These are phyloP conservation scores for Ustilago esculenta DNA, from an alignment of 1,284 basidiomycete species.

Conservation along the genomic window DNA sequence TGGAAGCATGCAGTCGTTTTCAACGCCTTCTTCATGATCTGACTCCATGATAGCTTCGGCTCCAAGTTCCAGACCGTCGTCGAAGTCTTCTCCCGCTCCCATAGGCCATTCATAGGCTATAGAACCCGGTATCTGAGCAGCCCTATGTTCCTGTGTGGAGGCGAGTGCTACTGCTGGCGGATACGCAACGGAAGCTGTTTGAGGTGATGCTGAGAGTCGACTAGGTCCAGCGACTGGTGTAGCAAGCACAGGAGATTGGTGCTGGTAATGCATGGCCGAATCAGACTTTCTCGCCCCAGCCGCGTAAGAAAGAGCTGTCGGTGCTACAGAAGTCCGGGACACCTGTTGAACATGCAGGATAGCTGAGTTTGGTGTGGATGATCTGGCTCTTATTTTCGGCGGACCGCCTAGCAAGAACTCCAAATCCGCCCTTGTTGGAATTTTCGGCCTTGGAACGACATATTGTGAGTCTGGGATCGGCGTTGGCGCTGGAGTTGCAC, in stretches of 20 bases:
- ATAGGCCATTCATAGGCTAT: no score
- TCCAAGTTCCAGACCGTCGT: slow-evolving; percentile 24
- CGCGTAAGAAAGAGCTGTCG: neutral
- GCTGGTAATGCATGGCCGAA: neutral
- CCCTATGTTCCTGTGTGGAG: no score
- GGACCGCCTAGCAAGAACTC: slow-evolving; percentile 29
- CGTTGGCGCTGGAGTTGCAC: neutral
- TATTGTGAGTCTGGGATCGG: neutral
- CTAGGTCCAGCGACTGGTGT: slow-evolving; percentile 10
- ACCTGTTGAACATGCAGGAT: neutral
- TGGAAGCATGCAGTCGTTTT: neutral
- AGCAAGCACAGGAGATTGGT: neutral
- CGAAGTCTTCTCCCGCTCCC: neutral
- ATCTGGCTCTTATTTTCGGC: slow-evolving; percentile 4
- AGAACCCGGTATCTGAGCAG: no score
- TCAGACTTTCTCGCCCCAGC: neutral
- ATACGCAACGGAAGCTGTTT: neutral
- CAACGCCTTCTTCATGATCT: slow-evolving; percentile 11
- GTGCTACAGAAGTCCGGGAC: neutral
- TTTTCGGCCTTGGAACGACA: slow-evolving; percentile 3
- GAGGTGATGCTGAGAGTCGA: neutral
- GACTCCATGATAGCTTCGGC: slow-evolving; percentile 32
- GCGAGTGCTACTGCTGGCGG: neutral
- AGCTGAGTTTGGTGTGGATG: slow-evolving; percentile 3
- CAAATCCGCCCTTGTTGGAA: slow-evolving; percentile 24